phyloP scores from a whole-genome alignment of 2,329 filamentous ascomycete species.

The Ophiocordyceps camponoti-leonardi region DNA sequence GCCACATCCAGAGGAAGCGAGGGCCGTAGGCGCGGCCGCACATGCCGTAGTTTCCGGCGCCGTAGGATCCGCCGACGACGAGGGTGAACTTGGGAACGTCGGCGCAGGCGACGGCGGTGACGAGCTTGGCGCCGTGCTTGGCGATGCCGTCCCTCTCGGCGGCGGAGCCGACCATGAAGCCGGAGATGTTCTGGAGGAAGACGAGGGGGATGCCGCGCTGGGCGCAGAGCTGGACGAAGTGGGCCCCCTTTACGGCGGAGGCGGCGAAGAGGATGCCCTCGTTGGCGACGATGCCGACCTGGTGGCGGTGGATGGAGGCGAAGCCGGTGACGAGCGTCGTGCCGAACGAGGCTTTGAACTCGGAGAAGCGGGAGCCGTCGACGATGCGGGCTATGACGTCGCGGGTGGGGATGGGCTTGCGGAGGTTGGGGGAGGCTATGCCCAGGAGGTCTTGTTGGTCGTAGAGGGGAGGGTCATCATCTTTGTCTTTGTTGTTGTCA shows the following conservation, averaged over 20 bases:
- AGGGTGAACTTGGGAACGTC: constrained; percentile 95
- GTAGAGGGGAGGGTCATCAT: constrained; percentile 65
- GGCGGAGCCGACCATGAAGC: constrained; percentile 93
- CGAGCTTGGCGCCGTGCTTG: constrained; percentile 93
- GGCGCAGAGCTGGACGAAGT: constrained; percentile 90
- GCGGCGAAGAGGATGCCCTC: constrained; percentile 89
- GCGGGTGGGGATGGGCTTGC: constrained; percentile 68
- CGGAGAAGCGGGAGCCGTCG: constrained; percentile 74
- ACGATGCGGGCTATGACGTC: constrained; percentile 89
- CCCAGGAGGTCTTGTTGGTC: constrained; percentile 65
- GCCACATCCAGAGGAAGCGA: constrained; percentile 90
- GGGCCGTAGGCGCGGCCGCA: constrained; percentile 89
- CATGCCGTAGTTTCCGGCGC: constrained; percentile 97
- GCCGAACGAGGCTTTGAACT: constrained; percentile 90
- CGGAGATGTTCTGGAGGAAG: constrained; percentile 91
- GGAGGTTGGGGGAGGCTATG: constrained; percentile 79
- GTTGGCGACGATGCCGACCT: constrained; percentile 86
- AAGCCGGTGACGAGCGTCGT: constrained; percentile 84
- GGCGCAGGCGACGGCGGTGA: constrained; percentile 85
- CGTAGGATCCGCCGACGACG: constrained; percentile 82
- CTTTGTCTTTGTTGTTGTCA: background rate
- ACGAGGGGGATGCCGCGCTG: constrained; percentile 80
- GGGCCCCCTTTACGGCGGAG: constrained; percentile 79
- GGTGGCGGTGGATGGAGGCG: constrained; percentile 74
- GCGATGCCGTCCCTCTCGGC: constrained; percentile 91